These are phyloP conservation scores for Agarophyton chilense DNA, from an alignment of 23 red algal species.

Conservation along the genomic window DNA sequence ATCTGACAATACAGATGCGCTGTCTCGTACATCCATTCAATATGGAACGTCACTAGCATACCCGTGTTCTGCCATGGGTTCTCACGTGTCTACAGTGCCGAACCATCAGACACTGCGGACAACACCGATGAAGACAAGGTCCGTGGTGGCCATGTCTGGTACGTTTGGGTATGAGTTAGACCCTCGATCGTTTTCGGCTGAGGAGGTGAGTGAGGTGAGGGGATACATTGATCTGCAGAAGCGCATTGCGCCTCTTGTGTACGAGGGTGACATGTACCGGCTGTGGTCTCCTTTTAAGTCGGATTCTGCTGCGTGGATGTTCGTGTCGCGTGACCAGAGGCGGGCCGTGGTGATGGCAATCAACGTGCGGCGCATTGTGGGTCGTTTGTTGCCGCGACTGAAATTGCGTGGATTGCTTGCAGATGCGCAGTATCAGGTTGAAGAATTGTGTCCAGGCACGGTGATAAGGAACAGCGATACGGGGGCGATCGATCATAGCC, in stretches of 20 bases:
- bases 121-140: constrained; percentile 92
- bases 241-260: constrained; percentile 68
- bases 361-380: constrained; percentile 83
- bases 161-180: constrained; percentile 98
- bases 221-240: constrained; percentile 84
- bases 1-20: constrained; percentile 96
- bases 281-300: constrained; percentile 91
- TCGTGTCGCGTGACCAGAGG: constrained; percentile 72
- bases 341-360: constrained; percentile 88
- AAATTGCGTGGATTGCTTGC: constrained; percentile 72
- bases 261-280: constrained; percentile 87
- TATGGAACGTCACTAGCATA: constrained; percentile 90
- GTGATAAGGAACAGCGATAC: constrained; percentile 86
- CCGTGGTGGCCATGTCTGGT: constrained; percentile 93
- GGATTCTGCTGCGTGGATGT: constrained; percentile 93
- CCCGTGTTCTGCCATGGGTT: constrained; percentile 82
- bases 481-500: constrained; percentile 77
- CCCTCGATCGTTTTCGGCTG: constrained; percentile 75
- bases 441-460: constrained; percentile 88
- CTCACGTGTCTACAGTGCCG: constrained; percentile 91
- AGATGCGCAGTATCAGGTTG: constrained; percentile 68
- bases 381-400: constrained; percentile 84
- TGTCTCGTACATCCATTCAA: constrained; percentile 89
- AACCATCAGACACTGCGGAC: constrained; percentile 96
- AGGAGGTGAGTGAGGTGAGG: constrained; percentile 82